Conservation (phyloP, 2,329 filamentous ascomycete genomes). For the Fusarium secorum region DNA sequence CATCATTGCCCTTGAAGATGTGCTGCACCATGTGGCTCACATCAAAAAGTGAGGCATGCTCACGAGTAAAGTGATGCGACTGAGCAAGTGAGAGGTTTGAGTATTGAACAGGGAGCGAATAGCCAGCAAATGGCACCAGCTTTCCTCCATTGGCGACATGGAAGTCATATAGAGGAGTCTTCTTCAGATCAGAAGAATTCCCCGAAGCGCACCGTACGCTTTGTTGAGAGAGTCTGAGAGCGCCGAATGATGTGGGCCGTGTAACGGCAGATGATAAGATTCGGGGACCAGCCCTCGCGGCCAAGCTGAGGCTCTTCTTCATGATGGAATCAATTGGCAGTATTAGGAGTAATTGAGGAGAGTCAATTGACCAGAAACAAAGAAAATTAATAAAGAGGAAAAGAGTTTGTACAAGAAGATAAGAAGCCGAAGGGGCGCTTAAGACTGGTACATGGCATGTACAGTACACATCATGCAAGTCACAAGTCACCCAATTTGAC, state of each 20-base stretch:
- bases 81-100: constrained; percentile 76
- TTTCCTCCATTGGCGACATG: constrained; percentile 83
- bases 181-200: constrained; percentile 53
- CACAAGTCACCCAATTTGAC: constrained; percentile 21
- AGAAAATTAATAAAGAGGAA: constrained; percentile 2
- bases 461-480: constrained; percentile 14
- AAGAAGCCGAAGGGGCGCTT: constrained; percentile 19
- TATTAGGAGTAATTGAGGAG: constrained; percentile 5
- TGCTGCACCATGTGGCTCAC: constrained; percentile 98
- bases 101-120: constrained; percentile 93
- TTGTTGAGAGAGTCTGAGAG: constrained; percentile 31
- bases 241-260: constrained; percentile 35
- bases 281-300: constrained; percentile 44
- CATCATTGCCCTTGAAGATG: constrained; percentile 80
- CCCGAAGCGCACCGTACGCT: constrained; percentile 43
- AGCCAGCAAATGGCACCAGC: constrained; percentile 97
- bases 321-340: constrained; percentile 41
- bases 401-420: constrained; percentile 9
- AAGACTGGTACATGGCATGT: constrained; percentile 13
- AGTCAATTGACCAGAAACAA: constrained; percentile 28
- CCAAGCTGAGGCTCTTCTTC: constrained; percentile 47
- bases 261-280: constrained; percentile 31
- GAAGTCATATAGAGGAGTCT: constrained; percentile 80
- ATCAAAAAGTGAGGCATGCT: constrained; percentile 90
- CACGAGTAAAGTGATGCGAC: constrained; percentile 89